phyloP scores from a whole-genome alignment of 495 filamentous ascomycete species.

The Neurospora sp. region DNA sequence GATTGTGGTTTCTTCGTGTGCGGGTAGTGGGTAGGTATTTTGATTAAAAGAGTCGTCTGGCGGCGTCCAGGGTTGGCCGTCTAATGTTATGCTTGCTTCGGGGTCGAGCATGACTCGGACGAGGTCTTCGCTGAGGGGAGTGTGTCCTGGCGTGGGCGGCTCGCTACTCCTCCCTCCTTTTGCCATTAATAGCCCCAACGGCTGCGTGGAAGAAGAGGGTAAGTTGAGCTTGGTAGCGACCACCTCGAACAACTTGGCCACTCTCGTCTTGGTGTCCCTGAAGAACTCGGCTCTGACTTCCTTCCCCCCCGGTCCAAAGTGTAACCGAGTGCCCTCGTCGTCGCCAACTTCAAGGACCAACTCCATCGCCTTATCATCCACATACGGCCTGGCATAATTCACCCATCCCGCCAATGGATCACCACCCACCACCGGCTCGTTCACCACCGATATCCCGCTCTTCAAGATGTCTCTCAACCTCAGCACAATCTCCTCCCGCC shows the following conservation, averaged over 20 bases:
- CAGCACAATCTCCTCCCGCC: slow-evolving; percentile 67
- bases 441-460: slow-evolving; percentile 60
- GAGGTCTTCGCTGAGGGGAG: slow-evolving; percentile 57
- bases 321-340: slow-evolving; percentile 59
- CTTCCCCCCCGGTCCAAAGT: slow-evolving; percentile 25
- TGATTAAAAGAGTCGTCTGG: slow-evolving; percentile 10
- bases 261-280: slow-evolving; percentile 52
- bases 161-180: slow-evolving; percentile 39
- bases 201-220: slow-evolving; percentile 47
- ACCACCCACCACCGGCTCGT: slow-evolving; percentile 29
- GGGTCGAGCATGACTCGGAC: slow-evolving; percentile 56
- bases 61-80: slow-evolving; percentile 44
- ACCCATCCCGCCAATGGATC: slow-evolving; percentile 49
- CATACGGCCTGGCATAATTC: slow-evolving; percentile 72
- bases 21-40: not conserved
- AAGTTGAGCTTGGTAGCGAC: slow-evolving; percentile 72
- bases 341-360: slow-evolving; percentile 71
- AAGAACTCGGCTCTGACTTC: slow-evolving; percentile 53
- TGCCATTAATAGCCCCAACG: slow-evolving; percentile 59
- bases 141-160: slow-evolving; percentile 58
- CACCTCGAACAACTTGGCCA: slow-evolving; percentile 66
- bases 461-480: slow-evolving; percentile 78
- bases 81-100: slow-evolving; percentile 63
- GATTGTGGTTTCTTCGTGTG: slow-evolving; percentile 1
- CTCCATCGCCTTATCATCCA: slow-evolving; percentile 61